Conservation (phyloP, 495 filamentous ascomycete species). For the Annulohypoxylon moriforme region DNA sequence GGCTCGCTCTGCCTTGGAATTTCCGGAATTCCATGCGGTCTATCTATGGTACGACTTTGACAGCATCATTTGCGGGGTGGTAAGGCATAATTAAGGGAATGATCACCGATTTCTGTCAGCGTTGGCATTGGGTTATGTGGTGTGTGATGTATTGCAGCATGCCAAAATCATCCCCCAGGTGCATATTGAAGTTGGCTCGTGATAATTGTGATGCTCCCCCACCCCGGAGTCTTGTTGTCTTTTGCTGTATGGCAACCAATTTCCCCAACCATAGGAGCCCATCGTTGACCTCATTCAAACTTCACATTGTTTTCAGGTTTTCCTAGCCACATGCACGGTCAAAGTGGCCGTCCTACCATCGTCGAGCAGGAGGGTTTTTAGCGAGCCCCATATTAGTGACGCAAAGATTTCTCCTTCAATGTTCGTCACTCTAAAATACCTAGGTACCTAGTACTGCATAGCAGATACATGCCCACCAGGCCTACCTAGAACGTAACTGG, state of each 20-base stretch:
- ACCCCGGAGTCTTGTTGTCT: neutral
- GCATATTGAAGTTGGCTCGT: slow-evolving; percentile 36
- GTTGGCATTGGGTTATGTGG: slow-evolving; percentile 25
- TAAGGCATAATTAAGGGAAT: slow-evolving; percentile 20
- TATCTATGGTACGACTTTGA: slow-evolving; percentile 29
- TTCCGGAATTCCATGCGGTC: slow-evolving; percentile 33
- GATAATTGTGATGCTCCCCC: slow-evolving; percentile 31
- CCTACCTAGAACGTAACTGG: neutral
- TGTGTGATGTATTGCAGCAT: slow-evolving; percentile 35
- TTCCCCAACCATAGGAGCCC: slow-evolving; percentile 18
- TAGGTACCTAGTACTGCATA: neutral
- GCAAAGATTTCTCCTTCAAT: slow-evolving; percentile 16
- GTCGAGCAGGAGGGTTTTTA: neutral
- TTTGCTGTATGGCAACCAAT: neutral
- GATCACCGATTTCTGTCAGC: slow-evolving; percentile 27
- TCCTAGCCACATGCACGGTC: neutral
- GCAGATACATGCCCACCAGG: neutral
- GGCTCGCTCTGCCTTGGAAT: slow-evolving; percentile 21
- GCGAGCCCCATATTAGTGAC: slow-evolving; percentile 29
- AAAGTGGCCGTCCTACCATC: neutral
- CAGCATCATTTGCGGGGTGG: slow-evolving; percentile 42
- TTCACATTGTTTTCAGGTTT: slow-evolving; percentile 12
- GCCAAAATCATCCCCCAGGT: slow-evolving; percentile 17
- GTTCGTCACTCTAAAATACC: neutral
- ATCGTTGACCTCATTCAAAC: slow-evolving; percentile 18